Percentiles rank a stretch among this genome's conserved stretches.
These are phyloP conservation scores for Pyrus betulifolia DNA, from an alignment of 306 rosid species.

Conservation along the genomic window DNA sequence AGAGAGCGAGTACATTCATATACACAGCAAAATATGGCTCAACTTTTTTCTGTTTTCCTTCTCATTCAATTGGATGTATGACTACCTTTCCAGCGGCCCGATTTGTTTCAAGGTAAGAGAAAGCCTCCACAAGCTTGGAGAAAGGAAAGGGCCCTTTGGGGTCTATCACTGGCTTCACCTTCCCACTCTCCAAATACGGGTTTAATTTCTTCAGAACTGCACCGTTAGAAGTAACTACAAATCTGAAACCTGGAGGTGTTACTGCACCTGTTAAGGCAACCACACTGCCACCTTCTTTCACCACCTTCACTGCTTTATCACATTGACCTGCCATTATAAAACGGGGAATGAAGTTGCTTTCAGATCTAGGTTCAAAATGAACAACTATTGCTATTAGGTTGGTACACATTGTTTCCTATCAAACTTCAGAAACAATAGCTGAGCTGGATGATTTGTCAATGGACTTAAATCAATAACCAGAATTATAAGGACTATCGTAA, in stretches of 20 bases:
- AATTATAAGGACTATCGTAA: too few relatives aligned
- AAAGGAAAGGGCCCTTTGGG: constrained; percentile 79
- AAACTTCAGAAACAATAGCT: too few relatives aligned
- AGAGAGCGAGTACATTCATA: background rate
- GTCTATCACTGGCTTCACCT: constrained; percentile 80
- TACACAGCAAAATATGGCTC: constrained; percentile 28
- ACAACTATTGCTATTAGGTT: too few relatives aligned
- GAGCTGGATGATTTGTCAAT: too few relatives aligned
- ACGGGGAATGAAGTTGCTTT: background rate
- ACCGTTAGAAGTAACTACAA: constrained; percentile 85
- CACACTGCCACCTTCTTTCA: constrained; percentile 85
- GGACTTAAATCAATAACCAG: too few relatives aligned
- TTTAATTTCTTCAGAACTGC: constrained; percentile 70
- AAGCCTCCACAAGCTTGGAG: constrained; percentile 74
- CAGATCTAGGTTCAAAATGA: too few relatives aligned
- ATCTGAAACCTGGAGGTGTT: constrained; percentile 94
- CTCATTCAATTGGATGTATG: constrained; percentile 72
- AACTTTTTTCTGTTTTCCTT: background rate
- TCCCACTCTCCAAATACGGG: constrained; percentile 79
- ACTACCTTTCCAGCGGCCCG: constrained; percentile 78
- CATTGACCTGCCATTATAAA: constrained; percentile 59
- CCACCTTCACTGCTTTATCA: constrained; percentile 78
- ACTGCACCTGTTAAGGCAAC: constrained; percentile 86
- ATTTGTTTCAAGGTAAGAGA: constrained; percentile 78
- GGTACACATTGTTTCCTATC: too few relatives aligned